Evolutionary conservation across 257 asterid species (phyloP), one percentile per base, ranked within the genome.

Genomic region (Salvia miltiorrhiza): DNA sequence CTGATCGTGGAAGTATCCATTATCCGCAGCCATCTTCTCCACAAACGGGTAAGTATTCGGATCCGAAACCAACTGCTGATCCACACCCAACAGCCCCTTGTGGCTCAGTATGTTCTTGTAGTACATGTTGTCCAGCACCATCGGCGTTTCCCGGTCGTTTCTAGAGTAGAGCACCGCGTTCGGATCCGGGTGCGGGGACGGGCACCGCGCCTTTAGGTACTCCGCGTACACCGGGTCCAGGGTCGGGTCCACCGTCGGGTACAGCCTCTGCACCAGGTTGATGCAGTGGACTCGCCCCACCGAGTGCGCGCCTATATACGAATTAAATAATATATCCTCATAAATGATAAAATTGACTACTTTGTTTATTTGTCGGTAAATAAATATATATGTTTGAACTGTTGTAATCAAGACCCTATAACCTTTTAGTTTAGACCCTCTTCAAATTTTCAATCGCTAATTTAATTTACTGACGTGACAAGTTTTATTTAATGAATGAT

Each of bases 221-320:
- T 55, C 70, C 0, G 88, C 93, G 0, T 82, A 73, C 0, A 11
- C 40, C 0, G 89, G 84, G 43, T 89, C 84, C 17, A 92, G 1
- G 0, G 87, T 83, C 7, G 93, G 91, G 59, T 92, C 96, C 0
- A 81, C 85, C 1, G 64, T 67, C 0, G 98, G 98, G 55, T 92
- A 92, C 12, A 90, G 85, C 30, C 96, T 83, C 0, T 80, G 69
- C 20, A 90, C 93, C 0, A 92, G n/a, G 79, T 86, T 92, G 0
- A 41, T 32, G 72, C 98, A 92, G 7, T 92, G 98, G 35, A 84
- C 88, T 52, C 98, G 76, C 35, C 97, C 97, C 19, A 92, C 83
- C 0, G 97, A 88, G 53, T 92, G 98, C 1, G 93, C 98, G 1
- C 96, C 93, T 86, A 19, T 2, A 30, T 30, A 30, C 6, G 3